Percentiles rank a stretch among this genome's conserved stretches.
phyloP scores from a whole-genome alignment of 2,329 filamentous ascomycete species.

The Setomelanomma holmii region DNA sequence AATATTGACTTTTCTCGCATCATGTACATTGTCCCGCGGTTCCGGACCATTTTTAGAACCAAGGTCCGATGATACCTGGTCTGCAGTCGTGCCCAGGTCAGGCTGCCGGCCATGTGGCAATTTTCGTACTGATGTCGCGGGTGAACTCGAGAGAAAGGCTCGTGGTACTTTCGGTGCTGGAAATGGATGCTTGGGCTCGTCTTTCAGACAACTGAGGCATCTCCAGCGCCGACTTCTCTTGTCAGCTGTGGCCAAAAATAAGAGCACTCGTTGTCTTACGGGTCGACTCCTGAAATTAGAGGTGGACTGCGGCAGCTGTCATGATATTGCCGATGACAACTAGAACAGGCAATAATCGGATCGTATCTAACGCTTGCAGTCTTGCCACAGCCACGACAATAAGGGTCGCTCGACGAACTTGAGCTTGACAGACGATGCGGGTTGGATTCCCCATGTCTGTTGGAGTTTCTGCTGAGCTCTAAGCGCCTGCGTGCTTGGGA shows the following conservation, averaged over 20 bases:
- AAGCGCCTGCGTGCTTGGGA: too few species aligned
- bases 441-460: too few species aligned
- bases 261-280: constrained; percentile 10
- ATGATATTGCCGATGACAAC: constrained; percentile 46
- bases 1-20: too few species aligned
- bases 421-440: constrained; percentile 2
- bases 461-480: too few species aligned
- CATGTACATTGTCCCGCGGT: too few species aligned
- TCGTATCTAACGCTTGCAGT: constrained; percentile 28
- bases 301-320: constrained; percentile 41
- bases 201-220: constrained; percentile 19
- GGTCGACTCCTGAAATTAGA: constrained; percentile 10
- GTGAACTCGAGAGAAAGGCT: neutral
- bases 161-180: too few species aligned
- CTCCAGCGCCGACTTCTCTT: constrained; percentile 15
- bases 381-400: constrained; percentile 42
- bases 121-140: neutral
- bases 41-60: too few species aligned
- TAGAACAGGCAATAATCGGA: constrained; percentile 40
- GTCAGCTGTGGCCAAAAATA: constrained; percentile 5
- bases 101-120: too few species aligned
- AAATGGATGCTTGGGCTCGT: neutral
- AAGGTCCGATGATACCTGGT: too few species aligned
- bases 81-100: too few species aligned
- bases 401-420: constrained; percentile 9